Evolutionary conservation across 306 rosid species (phyloP).

Genomic region (Erythrophleum fordii): DNA sequence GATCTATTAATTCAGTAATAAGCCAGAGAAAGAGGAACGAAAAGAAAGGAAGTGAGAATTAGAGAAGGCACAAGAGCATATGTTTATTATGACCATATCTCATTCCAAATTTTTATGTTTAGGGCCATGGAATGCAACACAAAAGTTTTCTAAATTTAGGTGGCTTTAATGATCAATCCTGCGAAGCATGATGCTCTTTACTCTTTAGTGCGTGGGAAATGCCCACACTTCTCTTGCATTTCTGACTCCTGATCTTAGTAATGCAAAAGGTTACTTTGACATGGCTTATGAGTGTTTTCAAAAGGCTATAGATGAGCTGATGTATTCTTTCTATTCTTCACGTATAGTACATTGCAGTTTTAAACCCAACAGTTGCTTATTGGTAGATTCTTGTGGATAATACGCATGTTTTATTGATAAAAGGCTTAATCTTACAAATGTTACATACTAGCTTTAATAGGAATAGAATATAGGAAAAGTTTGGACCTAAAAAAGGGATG

Average conservation of each 20-base stretch:
- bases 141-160: conserved; percentile 48
- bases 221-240: conserved; percentile 68
- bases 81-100: too few relatives aligned
- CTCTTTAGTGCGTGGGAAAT: conserved; percentile 73
- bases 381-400: conserved; percentile 27
- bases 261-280: too few relatives aligned
- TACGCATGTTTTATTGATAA: too few relatives aligned
- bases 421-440: too few relatives aligned
- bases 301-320: conserved; percentile 64
- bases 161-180: conserved; percentile 66
- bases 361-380: conserved; percentile 16
- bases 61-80: too few relatives aligned
- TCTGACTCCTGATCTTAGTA: neutral
- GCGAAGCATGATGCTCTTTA: conserved; percentile 73
- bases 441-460: too few relatives aligned
- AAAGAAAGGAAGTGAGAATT: neutral
- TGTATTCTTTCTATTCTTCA: neutral
- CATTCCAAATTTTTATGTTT: too few relatives aligned
- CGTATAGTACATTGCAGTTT: neutral
- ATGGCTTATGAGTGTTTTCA: conserved; percentile 60
- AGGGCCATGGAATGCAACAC: too few relatives aligned
- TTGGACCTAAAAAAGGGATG: too few relatives aligned
- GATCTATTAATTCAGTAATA: conserved; percentile 13
- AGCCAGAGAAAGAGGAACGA: neutral
- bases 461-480: too few relatives aligned